Percentiles rank a stretch among this genome's conserved stretches.
phyloP scores from a whole-genome alignment of 768 basidiomycete species.

The Phlebiopsis gigantea region DNA sequence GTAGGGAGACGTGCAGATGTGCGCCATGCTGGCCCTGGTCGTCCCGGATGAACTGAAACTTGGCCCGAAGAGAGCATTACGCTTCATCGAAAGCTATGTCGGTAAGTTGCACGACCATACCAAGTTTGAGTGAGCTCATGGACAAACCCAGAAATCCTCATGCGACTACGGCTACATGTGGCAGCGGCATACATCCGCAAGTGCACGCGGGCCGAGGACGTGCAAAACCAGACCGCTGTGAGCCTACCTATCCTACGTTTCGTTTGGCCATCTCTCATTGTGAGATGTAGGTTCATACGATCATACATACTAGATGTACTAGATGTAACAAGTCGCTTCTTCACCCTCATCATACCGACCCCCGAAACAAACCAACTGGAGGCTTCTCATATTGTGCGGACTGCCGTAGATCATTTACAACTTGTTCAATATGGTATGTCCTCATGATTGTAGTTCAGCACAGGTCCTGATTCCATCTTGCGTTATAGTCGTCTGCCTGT shows the following conservation, averaged over 20 bases:
- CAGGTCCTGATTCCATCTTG: neutral
- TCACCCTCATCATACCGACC: constrained; percentile 23
- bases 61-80: constrained; percentile 34
- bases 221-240: constrained; percentile 53
- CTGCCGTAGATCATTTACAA: constrained; percentile 43
- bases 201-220: constrained; percentile 43
- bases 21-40: constrained; percentile 63
- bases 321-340: constrained; percentile 60
- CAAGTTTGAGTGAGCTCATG: neutral
- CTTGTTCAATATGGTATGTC: constrained; percentile 72
- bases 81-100: constrained; percentile 68
- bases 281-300: constrained; percentile 54
- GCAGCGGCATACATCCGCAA: constrained; percentile 77
- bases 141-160: constrained; percentile 48
- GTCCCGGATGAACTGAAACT: constrained; percentile 54
- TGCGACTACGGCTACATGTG: constrained; percentile 54
- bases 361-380: constrained; percentile 27
- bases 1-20: constrained; percentile 79
- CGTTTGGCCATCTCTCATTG: neutral
- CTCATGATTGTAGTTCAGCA: neutral
- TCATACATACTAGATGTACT: constrained; percentile 65
- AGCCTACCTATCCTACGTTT: constrained; percentile 10
- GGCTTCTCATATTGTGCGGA: constrained; percentile 49
- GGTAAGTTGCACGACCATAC: constrained; percentile 50
- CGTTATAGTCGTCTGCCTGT: constrained; percentile 68